These are phyloP conservation scores for Macrolepiota dolichaula DNA, from an alignment of 768 basidiomycete genomes.

Conservation along the genomic window DNA sequence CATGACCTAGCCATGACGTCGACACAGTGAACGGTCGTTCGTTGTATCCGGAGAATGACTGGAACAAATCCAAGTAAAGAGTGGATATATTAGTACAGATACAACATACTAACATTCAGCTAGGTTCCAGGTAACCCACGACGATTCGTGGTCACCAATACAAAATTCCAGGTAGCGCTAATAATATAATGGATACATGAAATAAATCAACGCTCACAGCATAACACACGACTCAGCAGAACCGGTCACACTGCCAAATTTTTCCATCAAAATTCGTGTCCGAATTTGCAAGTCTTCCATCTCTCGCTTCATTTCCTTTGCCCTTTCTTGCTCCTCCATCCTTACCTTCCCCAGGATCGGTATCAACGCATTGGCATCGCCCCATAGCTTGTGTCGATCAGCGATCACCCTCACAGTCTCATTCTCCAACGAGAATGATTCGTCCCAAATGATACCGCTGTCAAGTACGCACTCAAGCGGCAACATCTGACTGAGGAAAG, in stretches of 20 bases:
- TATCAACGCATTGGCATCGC: not conserved
- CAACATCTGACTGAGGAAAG: conserved; percentile 6
- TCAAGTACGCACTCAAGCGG: not conserved
- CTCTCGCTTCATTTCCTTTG: conserved; percentile 3
- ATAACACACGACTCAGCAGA: not conserved
- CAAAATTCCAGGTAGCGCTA: too few relatives aligned
- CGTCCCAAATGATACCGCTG: conserved; percentile 5
- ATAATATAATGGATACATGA: not conserved
- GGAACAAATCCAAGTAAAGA: too few relatives aligned
- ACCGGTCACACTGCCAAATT: not conserved
- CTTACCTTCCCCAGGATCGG: conserved; percentile 4
- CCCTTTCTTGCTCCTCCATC: conserved; percentile 4
- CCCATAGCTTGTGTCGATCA: not conserved
- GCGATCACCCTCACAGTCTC: not conserved
- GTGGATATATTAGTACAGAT: too few relatives aligned
- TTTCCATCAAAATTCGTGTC: not conserved
- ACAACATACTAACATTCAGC: too few relatives aligned
- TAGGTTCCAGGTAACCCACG: too few relatives aligned
- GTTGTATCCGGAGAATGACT: too few relatives aligned
- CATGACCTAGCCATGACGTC: too few relatives aligned
- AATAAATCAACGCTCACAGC: not conserved
- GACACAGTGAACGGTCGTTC: too few relatives aligned
- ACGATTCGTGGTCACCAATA: too few relatives aligned
- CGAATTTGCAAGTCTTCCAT: not conserved
- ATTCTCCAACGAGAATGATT: not conserved